Percentiles rank a stretch among this genome's conserved stretches.
Conservation (phyloP, 2,329 filamentous ascomycete species). For the Paecilomyces formosus region DNA sequence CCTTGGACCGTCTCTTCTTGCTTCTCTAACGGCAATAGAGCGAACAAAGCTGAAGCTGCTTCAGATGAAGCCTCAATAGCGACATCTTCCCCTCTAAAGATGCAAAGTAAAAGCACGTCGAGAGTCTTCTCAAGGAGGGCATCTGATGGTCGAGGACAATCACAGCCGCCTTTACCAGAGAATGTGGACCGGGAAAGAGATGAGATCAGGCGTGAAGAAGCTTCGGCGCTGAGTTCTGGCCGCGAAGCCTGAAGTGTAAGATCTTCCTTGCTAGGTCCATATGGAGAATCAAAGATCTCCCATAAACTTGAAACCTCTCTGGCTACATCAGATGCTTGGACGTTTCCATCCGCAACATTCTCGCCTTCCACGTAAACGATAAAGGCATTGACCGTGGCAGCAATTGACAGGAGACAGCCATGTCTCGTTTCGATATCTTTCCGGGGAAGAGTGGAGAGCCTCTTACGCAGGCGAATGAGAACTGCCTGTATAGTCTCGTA, state of each 20-base stretch:
- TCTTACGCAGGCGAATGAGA: constrained; percentile 24
- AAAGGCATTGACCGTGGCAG: constrained; percentile 29
- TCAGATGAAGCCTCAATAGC: constrained; percentile 33
- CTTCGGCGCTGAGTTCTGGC: constrained; percentile 36
- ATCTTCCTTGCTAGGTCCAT: constrained; percentile 28
- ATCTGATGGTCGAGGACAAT: constrained; percentile 11
- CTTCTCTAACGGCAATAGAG: constrained; percentile 22
- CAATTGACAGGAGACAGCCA: constrained; percentile 35
- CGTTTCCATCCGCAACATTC: constrained; percentile 10
- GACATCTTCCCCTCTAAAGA: constrained; percentile 32
- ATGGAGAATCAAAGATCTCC: constrained; percentile 28
- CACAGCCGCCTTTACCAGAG: constrained; percentile 2
- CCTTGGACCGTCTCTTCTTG: constrained; percentile 26
- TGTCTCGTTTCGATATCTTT: constrained; percentile 37
- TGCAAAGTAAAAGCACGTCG: constrained; percentile 30
- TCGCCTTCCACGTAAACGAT: constrained; percentile 11
- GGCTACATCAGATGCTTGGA: constrained; percentile 19
- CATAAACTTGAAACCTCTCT: constrained; percentile 24
- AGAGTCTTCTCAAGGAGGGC: constrained; percentile 20
- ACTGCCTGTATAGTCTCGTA: constrained; percentile 23
- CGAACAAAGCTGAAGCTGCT: constrained; percentile 33
- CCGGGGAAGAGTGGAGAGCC: constrained; percentile 28
- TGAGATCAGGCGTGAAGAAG: constrained; percentile 29
- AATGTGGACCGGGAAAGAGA: constrained; percentile 26
- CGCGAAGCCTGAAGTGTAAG: constrained; percentile 31